Evolutionary conservation across 1,284 basidiomycete genomes (phyloP).

Genomic region (Golubevia sp.): DNA sequence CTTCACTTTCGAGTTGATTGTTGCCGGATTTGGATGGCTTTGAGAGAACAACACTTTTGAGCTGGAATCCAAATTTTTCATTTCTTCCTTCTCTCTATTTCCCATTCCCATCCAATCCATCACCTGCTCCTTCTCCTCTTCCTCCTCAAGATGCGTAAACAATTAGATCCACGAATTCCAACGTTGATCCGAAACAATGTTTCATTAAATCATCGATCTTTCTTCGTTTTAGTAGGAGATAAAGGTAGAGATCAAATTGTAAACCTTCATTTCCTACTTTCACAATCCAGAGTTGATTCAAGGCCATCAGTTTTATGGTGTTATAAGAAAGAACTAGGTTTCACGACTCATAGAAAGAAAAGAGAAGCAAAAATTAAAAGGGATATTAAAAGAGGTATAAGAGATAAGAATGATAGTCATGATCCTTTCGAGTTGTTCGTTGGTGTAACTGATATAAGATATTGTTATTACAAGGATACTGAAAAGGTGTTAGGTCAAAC

Average conservation of each 20-base stretch:
- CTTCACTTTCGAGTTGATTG: too few relatives aligned
- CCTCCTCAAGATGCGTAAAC: constrained; percentile 53
- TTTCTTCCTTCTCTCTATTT: too few relatives aligned
- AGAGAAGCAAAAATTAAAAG: constrained; percentile 59
- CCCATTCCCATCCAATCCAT: too few relatives aligned
- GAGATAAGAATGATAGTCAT: constrained; percentile 86
- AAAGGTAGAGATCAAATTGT: constrained; percentile 93
- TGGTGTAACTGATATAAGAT: constrained; percentile 97
- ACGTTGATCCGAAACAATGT: constrained; percentile 92
- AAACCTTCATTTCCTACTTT: constrained; percentile 83
- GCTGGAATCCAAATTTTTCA: too few relatives aligned
- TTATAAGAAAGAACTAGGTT: constrained; percentile 57
- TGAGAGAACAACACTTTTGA: too few relatives aligned
- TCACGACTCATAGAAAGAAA: constrained; percentile 87
- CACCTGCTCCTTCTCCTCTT: too few relatives aligned
- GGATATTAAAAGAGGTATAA: constrained; percentile 74
- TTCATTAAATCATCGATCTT: constrained; percentile 78
- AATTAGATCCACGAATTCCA: constrained; percentile 81
- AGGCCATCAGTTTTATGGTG: constrained; percentile 54
- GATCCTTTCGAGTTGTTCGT: constrained; percentile 98
- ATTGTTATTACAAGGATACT: constrained; percentile 65
- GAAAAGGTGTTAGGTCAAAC: constrained; percentile 79
- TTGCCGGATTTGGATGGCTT: too few relatives aligned
- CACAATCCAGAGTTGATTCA: constrained; percentile 42
- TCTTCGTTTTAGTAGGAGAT: constrained; percentile 96